A percentile compares a stretch with the other conserved stretches of the same genome.
Conservation (phyloP, 345 rosid species). For the Eucalyptus albens region DNA sequence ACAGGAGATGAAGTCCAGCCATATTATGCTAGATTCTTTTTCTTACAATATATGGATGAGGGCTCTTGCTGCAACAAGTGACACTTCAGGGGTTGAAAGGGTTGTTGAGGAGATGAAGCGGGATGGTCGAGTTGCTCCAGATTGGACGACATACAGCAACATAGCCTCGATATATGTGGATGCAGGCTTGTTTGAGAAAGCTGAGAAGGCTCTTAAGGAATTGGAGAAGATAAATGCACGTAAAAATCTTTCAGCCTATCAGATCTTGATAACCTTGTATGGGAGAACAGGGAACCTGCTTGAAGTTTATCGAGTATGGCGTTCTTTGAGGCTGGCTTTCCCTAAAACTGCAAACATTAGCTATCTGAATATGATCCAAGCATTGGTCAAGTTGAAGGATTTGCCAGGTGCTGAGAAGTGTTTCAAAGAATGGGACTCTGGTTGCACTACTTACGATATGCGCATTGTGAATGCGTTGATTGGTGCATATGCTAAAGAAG, state of each 20-base stretch:
- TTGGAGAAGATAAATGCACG: constrained; percentile 50
- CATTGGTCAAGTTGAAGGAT: constrained; percentile 74
- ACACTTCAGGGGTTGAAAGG: constrained; percentile 73
- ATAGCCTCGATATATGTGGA: constrained; percentile 77
- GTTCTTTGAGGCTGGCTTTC: constrained; percentile 76
- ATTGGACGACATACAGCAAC: constrained; percentile 94
- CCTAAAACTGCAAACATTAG: constrained; percentile 64
- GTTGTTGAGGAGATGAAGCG: constrained; percentile 80
- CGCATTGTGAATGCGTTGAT: constrained; percentile 63
- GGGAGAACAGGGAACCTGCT: constrained; percentile 54
- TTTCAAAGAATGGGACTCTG: constrained; percentile 79
- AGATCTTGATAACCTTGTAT: constrained; percentile 71
- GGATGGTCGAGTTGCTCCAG: constrained; percentile 69
- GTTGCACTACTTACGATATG: constrained; percentile 59
- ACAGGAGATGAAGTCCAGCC: constrained; percentile 75
- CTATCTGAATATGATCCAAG: constrained; percentile 91
- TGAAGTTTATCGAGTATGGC: constrained; percentile 91
- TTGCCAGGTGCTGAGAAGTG: constrained; percentile 85
- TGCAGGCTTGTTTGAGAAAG: constrained; percentile 52
- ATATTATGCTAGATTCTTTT: constrained; percentile 47
- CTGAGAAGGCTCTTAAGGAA: constrained; percentile 71
- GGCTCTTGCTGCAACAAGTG: constrained; percentile 61
- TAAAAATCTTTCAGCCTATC: constrained; percentile 55
- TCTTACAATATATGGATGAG: constrained; percentile 96
- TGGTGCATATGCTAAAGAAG: constrained; percentile 53